Evolutionary conservation across 176 grass and related monocot genomes (phyloP).

Genomic region (Poa annua): DNA sequence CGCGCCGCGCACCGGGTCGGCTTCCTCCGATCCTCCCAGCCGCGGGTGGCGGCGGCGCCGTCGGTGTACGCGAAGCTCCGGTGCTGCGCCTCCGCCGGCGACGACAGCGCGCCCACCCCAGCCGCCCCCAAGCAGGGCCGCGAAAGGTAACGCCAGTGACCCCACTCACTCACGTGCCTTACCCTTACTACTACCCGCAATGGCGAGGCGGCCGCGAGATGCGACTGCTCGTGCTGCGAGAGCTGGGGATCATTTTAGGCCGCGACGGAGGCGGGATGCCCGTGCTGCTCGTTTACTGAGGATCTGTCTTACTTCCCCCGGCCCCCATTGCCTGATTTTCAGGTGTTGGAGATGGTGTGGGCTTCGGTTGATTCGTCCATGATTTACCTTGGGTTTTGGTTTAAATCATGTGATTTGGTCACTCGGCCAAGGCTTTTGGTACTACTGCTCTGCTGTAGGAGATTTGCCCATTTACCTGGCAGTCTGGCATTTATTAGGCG

Average conservation of each 20-base stretch:
- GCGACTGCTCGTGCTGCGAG: not conserved
- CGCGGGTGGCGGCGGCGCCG: not conserved
- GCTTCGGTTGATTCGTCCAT: not conserved
- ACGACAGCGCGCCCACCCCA: constrained; percentile 33
- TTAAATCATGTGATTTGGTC: constrained; percentile 15
- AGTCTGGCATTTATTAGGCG: not conserved
- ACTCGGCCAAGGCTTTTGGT: not conserved
- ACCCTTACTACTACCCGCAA: not conserved
- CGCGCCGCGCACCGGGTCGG: not conserved
- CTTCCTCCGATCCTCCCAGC: constrained; percentile 37
- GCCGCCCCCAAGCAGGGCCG: constrained; percentile 4
- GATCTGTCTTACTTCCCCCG: not conserved
- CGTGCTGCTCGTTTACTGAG: not conserved
- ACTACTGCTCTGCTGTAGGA: not conserved
- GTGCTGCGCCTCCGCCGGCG: constrained; percentile 51
- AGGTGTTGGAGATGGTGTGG: not conserved
- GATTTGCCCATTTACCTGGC: not conserved
- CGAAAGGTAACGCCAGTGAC: constrained; percentile 35
- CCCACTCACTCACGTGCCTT: not conserved
- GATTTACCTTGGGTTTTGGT: not conserved
- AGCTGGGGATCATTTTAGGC: not conserved
- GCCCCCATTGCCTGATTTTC: not conserved
- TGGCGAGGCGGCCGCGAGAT: constrained; percentile 25
- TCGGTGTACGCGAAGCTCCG: constrained; percentile 18
- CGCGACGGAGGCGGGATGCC: not conserved